Evolutionary conservation across 805 yeast genomes (phyloP).

Genomic region (Starmerella davenportii): DNA sequence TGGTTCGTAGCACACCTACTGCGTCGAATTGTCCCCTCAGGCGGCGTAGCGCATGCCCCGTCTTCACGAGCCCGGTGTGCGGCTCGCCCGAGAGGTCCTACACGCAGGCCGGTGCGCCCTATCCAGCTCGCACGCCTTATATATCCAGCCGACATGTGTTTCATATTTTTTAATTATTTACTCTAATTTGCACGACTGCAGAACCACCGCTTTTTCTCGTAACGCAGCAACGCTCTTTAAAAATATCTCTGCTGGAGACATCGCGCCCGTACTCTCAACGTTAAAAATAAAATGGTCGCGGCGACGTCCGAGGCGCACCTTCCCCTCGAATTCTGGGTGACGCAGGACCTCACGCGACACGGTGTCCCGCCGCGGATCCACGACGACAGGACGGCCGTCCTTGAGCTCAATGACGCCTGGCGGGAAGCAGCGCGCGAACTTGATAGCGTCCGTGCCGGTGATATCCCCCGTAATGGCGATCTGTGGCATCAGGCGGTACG

Average conservation of each 20-base stretch:
- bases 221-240: conserved; percentile 74
- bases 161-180: too few species aligned
- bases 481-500: conserved; percentile 81
- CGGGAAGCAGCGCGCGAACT: conserved; percentile 80
- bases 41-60: too few species aligned
- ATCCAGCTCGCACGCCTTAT: too few species aligned
- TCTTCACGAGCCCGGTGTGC: too few species aligned
- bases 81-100: too few species aligned
- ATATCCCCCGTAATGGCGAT: conserved; percentile 46
- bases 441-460: conserved; percentile 53
- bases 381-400: conserved; percentile 55
- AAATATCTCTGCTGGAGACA: conserved; percentile 92
- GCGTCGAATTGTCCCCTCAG: too few species aligned
- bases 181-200: conserved; percentile 13
- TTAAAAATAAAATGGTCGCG: conserved; percentile 89
- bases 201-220: conserved; percentile 40
- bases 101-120: too few species aligned
- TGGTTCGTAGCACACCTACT: too few species aligned
- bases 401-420: conserved; percentile 59
- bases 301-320: conserved; percentile 76
- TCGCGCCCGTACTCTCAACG: conserved; percentile 89
- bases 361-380: conserved; percentile 86
- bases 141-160: too few species aligned
- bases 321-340: conserved; percentile 76
- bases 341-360: conserved; percentile 92